Base-by-base conservation (phyloP, 1,284 basidiomycete species). In the Ceratobasidium sp. region DNA sequence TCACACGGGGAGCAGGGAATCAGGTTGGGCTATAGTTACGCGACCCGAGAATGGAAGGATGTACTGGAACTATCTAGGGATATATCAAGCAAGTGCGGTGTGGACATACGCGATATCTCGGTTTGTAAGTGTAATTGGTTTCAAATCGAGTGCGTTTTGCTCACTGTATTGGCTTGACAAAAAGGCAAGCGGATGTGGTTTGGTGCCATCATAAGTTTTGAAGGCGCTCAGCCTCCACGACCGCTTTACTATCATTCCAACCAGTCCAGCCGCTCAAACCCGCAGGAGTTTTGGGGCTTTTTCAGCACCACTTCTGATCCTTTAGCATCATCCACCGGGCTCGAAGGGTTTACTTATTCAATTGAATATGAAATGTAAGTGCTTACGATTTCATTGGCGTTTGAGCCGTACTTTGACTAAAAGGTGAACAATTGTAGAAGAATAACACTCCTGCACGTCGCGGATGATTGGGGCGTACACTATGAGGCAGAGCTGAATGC, bases 281-380 rank as follows among this genome's bases (percentile, higher is more conserved):
- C 22, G 6, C 59, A 22, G 24, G 36, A 41, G n/a, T 62, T 44
- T 33, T 62, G 59, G 59, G 59, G 59, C 8, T 44, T 62, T 45
- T 29, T 62, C 9, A 62, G 59, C 19, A 62, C 59, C n/a, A 45
- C 19, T n/a, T 24, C 36, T 24, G 59, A 62, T 45, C 59, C 59
- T 33, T 11, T 3, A 11, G 31, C 59, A 19, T 6, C 31, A 19
- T 15, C 27, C 14, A 57, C 56, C 5, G 56, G 56, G 6, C 15
- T 57, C 24, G 56, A 57, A 31, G 17, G 33, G 15, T 11, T 36
- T 57, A 29, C 6, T 33, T 7, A n/a, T 7, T 19, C 31, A 3
- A 9, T 36, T 19, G 15, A 14, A 36, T 57, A 33, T 17, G 17
- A 36, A 36, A 9, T 57, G 56, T 57, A 31, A 17, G 56, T 5